A percentile compares a stretch with the other conserved stretches of the same genome.
These are phyloP conservation scores for Alternaria rosae DNA, from an alignment of 2,329 filamentous ascomycete genomes.

Conservation along the genomic window DNA sequence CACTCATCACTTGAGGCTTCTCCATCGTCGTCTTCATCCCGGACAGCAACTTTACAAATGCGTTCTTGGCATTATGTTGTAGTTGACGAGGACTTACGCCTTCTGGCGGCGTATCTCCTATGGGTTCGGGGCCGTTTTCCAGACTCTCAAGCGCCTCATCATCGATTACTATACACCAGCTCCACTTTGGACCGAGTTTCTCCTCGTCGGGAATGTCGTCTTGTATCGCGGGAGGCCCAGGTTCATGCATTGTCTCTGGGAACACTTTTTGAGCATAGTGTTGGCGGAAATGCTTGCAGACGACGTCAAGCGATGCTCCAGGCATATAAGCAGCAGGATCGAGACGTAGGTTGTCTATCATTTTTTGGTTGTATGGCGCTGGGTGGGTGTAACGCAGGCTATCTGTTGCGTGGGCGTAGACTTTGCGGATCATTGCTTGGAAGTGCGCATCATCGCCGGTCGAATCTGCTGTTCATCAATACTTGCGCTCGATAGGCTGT, in stretches of 20 bases:
- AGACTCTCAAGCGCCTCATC: slow-evolving; percentile 12
- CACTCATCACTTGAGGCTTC: neutral
- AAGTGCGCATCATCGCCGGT: neutral
- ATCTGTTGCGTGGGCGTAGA: slow-evolving; percentile 8
- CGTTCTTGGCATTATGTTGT: neutral
- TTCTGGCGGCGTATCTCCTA: slow-evolving; percentile 9
- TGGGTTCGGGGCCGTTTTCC: slow-evolving; percentile 6
- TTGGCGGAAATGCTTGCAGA: slow-evolving; percentile 13
- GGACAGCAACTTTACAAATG: slow-evolving; percentile 8
- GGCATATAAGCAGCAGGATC: slow-evolving; percentile 7
- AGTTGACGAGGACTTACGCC: neutral
- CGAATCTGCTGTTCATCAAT: neutral
- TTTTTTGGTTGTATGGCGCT: slow-evolving; percentile 11
- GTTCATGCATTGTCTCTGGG: neutral
- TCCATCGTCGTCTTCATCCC: neutral
- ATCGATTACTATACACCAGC: slow-evolving; percentile 11
- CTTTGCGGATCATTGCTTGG: slow-evolving; percentile 6
- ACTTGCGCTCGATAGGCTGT: neutral
- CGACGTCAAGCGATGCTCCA: slow-evolving; percentile 9
- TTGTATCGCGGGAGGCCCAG: neutral
- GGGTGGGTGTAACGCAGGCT: slow-evolving; percentile 5
- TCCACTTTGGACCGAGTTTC: slow-evolving; percentile 7
- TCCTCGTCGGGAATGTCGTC: neutral
- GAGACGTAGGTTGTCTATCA: slow-evolving; percentile 10
- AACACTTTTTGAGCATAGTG: neutral